Conservation (phyloP, 805 yeast genomes). For the Saccharomycopsis malanga region DNA sequence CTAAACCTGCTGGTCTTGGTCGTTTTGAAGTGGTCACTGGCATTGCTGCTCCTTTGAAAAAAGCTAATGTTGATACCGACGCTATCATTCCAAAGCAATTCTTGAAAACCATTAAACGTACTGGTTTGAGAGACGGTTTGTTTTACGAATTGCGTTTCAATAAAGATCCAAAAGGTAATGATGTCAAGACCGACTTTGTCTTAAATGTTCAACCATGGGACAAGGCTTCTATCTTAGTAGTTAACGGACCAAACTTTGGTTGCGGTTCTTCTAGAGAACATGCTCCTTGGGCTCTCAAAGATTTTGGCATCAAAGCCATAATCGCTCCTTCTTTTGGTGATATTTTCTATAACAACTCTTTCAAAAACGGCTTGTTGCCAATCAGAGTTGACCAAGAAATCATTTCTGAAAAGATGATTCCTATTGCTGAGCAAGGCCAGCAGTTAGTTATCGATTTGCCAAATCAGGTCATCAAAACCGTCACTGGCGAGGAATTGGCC, state of each 20-base stretch:
- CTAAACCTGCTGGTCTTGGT: constrained; percentile 55
- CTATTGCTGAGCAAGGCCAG: constrained; percentile 70
- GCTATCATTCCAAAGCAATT: constrained; percentile 99
- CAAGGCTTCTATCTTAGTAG: constrained; percentile 74
- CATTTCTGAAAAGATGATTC: constrained; percentile 65
- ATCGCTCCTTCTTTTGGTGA: constrained; percentile 99
- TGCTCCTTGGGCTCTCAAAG: constrained; percentile 99
- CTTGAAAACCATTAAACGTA: constrained; percentile 94
- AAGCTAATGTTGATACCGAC: constrained; percentile 95
- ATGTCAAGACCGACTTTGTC: constrained; percentile 80
- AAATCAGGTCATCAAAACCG: constrained; percentile 67
- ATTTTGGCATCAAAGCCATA: constrained; percentile 91
- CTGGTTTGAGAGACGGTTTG: constrained; percentile 82
- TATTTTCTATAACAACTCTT: constrained; percentile 94
- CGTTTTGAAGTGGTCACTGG: constrained; percentile 72
- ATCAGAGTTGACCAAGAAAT: constrained; percentile 79
- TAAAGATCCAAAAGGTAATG: constrained; percentile 55
- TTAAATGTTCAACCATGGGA: constrained; percentile 82
- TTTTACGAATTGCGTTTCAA: constrained; percentile 86
- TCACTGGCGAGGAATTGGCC: constrained; percentile 65
- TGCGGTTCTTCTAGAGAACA: constrained; percentile 99
- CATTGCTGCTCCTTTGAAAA: constrained; percentile 88
- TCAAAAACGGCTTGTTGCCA: constrained; percentile 92
- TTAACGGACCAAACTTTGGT: constrained; percentile 95
- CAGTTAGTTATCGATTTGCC: constrained; percentile 77